A percentile compares a stretch with the other conserved stretches of the same genome.
Conservation (phyloP, 768 basidiomycete species). For the Boletus tomentosulus region DNA sequence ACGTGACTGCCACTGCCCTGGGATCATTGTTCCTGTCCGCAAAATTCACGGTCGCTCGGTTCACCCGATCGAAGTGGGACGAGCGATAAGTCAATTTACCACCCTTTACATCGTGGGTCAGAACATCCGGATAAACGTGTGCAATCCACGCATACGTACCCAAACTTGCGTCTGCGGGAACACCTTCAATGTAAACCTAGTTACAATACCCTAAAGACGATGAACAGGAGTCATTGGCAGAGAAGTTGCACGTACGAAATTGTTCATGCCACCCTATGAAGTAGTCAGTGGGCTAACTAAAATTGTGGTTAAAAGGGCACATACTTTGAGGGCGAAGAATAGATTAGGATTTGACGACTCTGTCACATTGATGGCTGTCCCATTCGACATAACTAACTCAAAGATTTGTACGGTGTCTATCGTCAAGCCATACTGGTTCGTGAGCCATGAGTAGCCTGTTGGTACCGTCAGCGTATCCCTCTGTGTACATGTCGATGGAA, state of each 20-base stretch:
- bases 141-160: conserved; percentile 34
- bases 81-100: conserved; percentile 23
- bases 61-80: too few relatives aligned
- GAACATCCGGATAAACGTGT: not conserved
- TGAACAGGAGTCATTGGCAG: not conserved
- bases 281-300: too few relatives aligned
- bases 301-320: not conserved
- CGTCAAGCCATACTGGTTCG: conserved; percentile 56
- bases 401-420: conserved; percentile 48
- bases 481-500: not conserved
- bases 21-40: too few relatives aligned
- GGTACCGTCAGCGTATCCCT: not conserved
- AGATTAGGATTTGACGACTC: conserved; percentile 32
- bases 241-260: conserved; percentile 36
- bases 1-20: too few relatives aligned
- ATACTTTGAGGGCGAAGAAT: conserved; percentile 39
- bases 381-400: conserved; percentile 48
- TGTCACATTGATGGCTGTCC: conserved; percentile 36
- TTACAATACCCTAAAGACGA: conserved; percentile 46
- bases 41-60: too few relatives aligned
- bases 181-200: conserved; percentile 48
- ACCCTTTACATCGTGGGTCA: conserved; percentile 33
- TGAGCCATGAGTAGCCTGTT: conserved; percentile 55
- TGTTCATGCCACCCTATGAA: conserved; percentile 55
- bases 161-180: conserved; percentile 53